These are phyloP conservation scores for Chlamydomonas sp. DNA, from an alignment of 139 green algal species.

Conservation along the genomic window DNA sequence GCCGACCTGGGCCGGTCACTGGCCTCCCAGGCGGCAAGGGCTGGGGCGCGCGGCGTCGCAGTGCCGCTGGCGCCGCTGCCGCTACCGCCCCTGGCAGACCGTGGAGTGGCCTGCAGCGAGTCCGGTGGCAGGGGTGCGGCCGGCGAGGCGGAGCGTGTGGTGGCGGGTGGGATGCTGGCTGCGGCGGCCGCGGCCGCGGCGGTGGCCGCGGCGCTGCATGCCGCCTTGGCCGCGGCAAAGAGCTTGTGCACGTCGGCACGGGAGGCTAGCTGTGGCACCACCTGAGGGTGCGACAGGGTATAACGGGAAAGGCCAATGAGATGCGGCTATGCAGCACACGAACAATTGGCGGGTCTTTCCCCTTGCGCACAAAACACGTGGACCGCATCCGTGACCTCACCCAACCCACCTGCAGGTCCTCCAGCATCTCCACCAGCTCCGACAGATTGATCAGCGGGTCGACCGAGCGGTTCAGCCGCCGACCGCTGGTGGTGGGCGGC, in stretches of 20 bases:
- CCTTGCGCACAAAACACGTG: not conserved
- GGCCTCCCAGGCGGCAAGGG: not conserved
- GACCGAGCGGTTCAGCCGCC: conserved; percentile 4
- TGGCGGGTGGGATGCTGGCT: not conserved
- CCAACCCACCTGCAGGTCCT: conserved; percentile 26
- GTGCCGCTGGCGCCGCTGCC: not conserved
- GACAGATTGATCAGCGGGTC: conserved; percentile 18
- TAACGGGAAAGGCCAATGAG: not conserved
- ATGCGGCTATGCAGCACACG: not conserved
- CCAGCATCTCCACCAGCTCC: conserved; percentile 11
- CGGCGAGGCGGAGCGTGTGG: not conserved
- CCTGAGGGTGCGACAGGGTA: not conserved
- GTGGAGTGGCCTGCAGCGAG: not conserved
- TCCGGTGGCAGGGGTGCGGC: not conserved
- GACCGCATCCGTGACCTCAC: not conserved
- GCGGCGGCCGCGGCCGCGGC: not conserved
- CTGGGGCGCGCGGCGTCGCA: not conserved
- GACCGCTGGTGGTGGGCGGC: conserved; percentile 10
- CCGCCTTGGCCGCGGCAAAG: not conserved
- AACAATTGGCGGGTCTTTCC: not conserved
- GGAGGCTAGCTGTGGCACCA: conserved; percentile 1
- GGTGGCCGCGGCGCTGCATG: not conserved
- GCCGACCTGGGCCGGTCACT: too few species aligned
- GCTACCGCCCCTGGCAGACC: not conserved
- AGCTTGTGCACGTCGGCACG: not conserved